phyloP scores from a whole-genome alignment of 2,329 filamentous ascomycete genomes.

The Blastomyces parvus region DNA sequence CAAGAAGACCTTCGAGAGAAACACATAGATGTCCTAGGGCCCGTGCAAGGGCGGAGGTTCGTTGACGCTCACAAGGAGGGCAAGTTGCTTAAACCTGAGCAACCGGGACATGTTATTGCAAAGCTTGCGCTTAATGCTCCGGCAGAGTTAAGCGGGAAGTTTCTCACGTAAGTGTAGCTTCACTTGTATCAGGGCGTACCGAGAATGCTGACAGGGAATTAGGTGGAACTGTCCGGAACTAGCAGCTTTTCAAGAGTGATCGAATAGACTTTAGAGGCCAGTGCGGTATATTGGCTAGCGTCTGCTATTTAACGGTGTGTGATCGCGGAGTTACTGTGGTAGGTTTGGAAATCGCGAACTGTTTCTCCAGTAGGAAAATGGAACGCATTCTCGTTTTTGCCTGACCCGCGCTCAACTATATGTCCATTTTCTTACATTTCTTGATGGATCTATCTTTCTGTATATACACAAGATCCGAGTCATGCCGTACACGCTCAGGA shows the following conservation, averaged over 20 bases:
- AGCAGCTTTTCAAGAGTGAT: constrained; percentile 34
- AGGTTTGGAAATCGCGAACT: no score
- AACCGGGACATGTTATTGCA: constrained; percentile 79
- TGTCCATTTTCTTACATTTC: no score
- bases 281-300: no score
- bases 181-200: background rate
- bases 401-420: no score
- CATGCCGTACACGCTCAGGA: background rate
- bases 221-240: constrained; percentile 41
- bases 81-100: constrained; percentile 66
- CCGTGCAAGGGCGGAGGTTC: constrained; percentile 55
- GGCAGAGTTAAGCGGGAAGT: constrained; percentile 63
- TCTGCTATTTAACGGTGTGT: no score
- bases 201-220: constrained; percentile 7
- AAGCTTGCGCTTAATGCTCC: constrained; percentile 59
- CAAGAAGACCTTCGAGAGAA: constrained; percentile 67
- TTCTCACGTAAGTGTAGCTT: constrained; percentile 37
- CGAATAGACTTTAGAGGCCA: background rate
- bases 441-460: background rate
- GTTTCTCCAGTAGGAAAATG: no score
- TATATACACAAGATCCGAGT: background rate
- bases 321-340: no score
- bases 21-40: constrained; percentile 42
- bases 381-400: no score
- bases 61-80: constrained; percentile 59